Evolutionary conservation across 495 filamentous ascomycete genomes (phyloP).

Genomic region (Penicillium roqueforti): DNA sequence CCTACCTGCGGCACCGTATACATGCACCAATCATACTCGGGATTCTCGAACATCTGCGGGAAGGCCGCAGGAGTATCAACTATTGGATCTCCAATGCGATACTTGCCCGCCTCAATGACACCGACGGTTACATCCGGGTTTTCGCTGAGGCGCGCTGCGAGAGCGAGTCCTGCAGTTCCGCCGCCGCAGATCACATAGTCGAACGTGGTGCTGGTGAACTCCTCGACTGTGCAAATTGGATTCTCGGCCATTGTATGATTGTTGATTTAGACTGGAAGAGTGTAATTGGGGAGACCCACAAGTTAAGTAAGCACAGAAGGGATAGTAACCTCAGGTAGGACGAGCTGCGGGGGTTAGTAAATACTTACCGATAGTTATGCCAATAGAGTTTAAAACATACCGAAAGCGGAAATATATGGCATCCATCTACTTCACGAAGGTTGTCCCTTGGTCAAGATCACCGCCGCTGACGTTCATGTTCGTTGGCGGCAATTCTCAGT

Average conservation of each 20-base stretch:
- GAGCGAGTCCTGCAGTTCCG: conserved; percentile 45
- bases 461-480: neutral
- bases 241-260: neutral
- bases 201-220: conserved; percentile 15
- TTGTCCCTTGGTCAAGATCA: neutral
- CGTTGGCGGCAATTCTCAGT: neutral
- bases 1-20: conserved; percentile 49
- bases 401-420: neutral
- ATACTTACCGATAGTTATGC: no score
- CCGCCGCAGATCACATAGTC: conserved; percentile 43
- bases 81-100: conserved; percentile 42
- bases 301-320: neutral
- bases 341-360: neutral
- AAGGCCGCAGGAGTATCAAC: conserved; percentile 47
- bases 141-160: conserved; percentile 48
- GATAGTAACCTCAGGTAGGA: neutral
- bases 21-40: conserved; percentile 56
- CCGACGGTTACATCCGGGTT: conserved; percentile 41
- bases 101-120: conserved; percentile 53
- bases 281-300: neutral
- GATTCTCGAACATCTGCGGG: conserved; percentile 41
- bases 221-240: conserved; percentile 13
- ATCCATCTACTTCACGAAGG: no score
- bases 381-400: neutral
- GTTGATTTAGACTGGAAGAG: neutral